Evolutionary conservation across 2,329 filamentous ascomycete species (phyloP).

Genomic region (Cladosporium velox): DNA sequence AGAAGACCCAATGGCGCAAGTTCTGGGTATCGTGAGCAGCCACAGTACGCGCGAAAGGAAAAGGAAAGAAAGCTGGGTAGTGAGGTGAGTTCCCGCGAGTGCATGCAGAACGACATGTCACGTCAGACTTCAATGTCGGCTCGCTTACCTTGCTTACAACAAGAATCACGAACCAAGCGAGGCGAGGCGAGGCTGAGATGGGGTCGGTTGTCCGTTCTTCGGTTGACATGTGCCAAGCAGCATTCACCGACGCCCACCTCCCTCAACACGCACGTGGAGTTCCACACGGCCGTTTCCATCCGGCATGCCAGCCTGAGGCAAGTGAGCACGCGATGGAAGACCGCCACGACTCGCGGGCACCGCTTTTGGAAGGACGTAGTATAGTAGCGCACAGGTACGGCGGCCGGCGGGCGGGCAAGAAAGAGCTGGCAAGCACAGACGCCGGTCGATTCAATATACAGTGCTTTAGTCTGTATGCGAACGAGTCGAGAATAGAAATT

Average conservation of each 20-base stretch:
- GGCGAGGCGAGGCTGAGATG: not conserved
- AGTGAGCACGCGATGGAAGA: constrained; percentile 1
- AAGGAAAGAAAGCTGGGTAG: not conserved
- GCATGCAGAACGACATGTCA: not conserved
- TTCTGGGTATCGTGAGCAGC: constrained; percentile 63
- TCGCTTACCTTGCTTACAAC: not conserved
- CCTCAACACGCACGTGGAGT: not conserved
- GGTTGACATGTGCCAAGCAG: not conserved
- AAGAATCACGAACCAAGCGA: not conserved
- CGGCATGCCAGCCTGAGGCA: constrained; percentile 14
- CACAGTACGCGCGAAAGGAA: not conserved
- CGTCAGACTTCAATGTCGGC: not conserved
- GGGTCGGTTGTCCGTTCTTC: not conserved
- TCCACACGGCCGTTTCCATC: constrained; percentile 1
- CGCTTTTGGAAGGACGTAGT: not conserved
- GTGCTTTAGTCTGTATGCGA: not conserved
- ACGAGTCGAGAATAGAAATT: constrained; percentile 5
- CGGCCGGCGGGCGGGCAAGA: not conserved
- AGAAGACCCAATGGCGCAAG: constrained; percentile 70
- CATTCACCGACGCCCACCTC: not conserved
- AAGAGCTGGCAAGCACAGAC: constrained; percentile 10
- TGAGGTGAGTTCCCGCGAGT: not conserved
- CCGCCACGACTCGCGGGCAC: not conserved
- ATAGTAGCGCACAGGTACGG: not conserved
- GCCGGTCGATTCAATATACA: not conserved